phyloP scores from a whole-genome alignment of 2,329 filamentous ascomycete species.

The Nigrospora osmanthi region DNA sequence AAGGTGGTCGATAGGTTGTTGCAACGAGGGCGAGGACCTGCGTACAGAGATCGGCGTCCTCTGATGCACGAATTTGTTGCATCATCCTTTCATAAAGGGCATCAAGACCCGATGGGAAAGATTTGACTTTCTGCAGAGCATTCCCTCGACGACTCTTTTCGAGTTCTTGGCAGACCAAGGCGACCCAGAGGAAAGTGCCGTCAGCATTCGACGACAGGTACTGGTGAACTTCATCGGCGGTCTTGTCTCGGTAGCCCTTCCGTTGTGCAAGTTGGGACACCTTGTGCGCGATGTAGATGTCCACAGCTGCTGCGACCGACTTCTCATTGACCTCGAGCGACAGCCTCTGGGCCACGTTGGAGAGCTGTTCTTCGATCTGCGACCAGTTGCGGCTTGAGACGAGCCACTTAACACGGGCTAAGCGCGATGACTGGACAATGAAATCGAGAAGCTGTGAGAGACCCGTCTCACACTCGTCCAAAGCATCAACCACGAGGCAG shows the following conservation, averaged over 20 bases:
- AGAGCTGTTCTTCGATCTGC: slow-evolving; percentile 24
- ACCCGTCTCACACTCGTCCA: slow-evolving; percentile 33
- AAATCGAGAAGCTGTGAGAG: slow-evolving; percentile 23
- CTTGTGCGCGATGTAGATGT: slow-evolving; percentile 26
- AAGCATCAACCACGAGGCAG: slow-evolving; percentile 34
- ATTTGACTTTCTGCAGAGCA: background rate
- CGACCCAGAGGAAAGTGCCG: too few species aligned
- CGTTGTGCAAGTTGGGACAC: slow-evolving; percentile 8
- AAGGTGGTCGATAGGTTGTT: too few species aligned
- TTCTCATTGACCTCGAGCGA: slow-evolving; percentile 28
- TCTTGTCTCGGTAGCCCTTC: background rate
- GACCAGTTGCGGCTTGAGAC: slow-evolving; percentile 33
- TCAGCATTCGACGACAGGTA: too few species aligned
- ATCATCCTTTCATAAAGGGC: slow-evolving; percentile 30
- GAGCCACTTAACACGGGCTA: slow-evolving; percentile 28
- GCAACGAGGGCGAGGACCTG: too few species aligned
- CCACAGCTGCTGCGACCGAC: slow-evolving; percentile 25
- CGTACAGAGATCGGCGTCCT: slow-evolving; percentile 12
- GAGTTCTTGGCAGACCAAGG: too few species aligned
- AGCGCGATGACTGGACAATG: slow-evolving; percentile 18
- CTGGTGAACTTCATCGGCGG: background rate
- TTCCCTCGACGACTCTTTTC: too few species aligned
- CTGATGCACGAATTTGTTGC: slow-evolving; percentile 16
- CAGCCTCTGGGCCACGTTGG: slow-evolving; percentile 11
- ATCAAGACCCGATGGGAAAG: slow-evolving; percentile 25